Evolutionary conservation across 495 filamentous ascomycete genomes (phyloP).

Genomic region (Durotheca rogersii): DNA sequence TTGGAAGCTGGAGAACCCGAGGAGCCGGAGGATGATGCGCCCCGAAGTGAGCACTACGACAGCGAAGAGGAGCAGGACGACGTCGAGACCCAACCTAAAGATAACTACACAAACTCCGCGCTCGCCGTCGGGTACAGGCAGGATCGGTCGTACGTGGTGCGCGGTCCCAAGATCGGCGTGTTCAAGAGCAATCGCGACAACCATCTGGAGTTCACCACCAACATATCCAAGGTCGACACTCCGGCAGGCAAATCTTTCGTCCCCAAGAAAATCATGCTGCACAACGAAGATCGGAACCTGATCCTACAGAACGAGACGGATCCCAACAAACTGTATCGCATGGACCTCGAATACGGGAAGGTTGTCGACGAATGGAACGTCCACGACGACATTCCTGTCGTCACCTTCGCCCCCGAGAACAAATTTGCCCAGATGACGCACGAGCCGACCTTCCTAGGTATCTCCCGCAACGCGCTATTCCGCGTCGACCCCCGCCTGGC

Average conservation of each 20-base stretch:
- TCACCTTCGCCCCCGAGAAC: slow-evolving; percentile 88
- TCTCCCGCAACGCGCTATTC: slow-evolving; percentile 88
- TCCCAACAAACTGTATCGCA: slow-evolving; percentile 91
- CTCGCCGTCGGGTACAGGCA: slow-evolving; percentile 98
- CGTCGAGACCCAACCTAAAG: slow-evolving; percentile 65
- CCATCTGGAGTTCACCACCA: slow-evolving; percentile 93
- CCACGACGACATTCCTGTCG: slow-evolving; percentile 94
- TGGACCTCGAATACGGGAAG: slow-evolving; percentile 98
- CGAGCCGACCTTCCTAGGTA: slow-evolving; percentile 90
- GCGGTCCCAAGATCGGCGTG: slow-evolving; percentile 95
- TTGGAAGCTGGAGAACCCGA: slow-evolving; percentile 68
- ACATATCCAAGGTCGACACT: slow-evolving; percentile 92
- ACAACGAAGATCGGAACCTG: slow-evolving; percentile 88
- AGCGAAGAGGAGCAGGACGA: slow-evolving; percentile 91
- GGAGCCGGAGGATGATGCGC: slow-evolving; percentile 61
- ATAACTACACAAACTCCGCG: slow-evolving; percentile 89
- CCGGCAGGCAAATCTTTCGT: slow-evolving; percentile 85
- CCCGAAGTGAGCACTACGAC: slow-evolving; percentile 69
- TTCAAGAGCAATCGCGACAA: slow-evolving; percentile 96
- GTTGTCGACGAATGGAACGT: slow-evolving; percentile 99
- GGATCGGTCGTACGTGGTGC: slow-evolving; percentile 93
- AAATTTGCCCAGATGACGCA: slow-evolving; percentile 98
- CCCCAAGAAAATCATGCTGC: slow-evolving; percentile 97
- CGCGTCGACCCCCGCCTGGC: slow-evolving; percentile 89
- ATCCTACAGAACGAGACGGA: slow-evolving; percentile 83